phyloP scores from a whole-genome alignment of 768 basidiomycete species.

The Pulveroboletus sp. region DNA sequence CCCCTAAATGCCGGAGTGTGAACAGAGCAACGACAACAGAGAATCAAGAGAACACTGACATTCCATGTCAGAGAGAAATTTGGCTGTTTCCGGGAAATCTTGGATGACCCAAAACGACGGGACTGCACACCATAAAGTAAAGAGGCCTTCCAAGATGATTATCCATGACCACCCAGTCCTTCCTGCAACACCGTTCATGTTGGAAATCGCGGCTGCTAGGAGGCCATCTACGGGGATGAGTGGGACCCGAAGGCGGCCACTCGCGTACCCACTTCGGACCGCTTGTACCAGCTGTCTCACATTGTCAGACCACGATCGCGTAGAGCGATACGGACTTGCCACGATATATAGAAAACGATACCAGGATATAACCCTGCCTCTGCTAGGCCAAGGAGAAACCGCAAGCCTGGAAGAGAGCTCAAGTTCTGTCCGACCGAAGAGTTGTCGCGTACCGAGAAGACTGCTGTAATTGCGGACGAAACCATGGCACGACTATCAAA shows the following conservation, averaged over 20 bases:
- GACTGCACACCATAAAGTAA: constrained; percentile 55
- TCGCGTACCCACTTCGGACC: constrained; percentile 67
- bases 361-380: constrained; percentile 52
- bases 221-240: too few relatives aligned
- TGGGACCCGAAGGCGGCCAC: constrained; percentile 73
- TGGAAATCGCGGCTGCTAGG: constrained; percentile 60
- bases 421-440: background rate
- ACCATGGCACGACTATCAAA: constrained; percentile 53
- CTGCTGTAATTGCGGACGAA: constrained; percentile 56
- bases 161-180: constrained; percentile 67
- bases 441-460: constrained; percentile 45
- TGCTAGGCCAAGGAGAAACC: constrained; percentile 53
- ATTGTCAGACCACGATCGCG: background rate
- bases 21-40: background rate
- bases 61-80: constrained; percentile 62
- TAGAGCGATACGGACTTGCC: constrained; percentile 30
- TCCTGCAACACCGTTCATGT: constrained; percentile 66
- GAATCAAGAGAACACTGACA: constrained; percentile 32
- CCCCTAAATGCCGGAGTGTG: constrained; percentile 34
- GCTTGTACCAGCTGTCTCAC: constrained; percentile 66
- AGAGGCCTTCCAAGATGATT: constrained; percentile 69
- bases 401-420: constrained; percentile 38
- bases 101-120: constrained; percentile 69
- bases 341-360: constrained; percentile 59
- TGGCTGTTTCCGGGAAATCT: constrained; percentile 74